Evolutionary conservation across 2,329 filamentous ascomycete genomes (phyloP), one percentile per base, ranked within the genome.

Genomic region (Fonsecaea pedrosoi): DNA sequence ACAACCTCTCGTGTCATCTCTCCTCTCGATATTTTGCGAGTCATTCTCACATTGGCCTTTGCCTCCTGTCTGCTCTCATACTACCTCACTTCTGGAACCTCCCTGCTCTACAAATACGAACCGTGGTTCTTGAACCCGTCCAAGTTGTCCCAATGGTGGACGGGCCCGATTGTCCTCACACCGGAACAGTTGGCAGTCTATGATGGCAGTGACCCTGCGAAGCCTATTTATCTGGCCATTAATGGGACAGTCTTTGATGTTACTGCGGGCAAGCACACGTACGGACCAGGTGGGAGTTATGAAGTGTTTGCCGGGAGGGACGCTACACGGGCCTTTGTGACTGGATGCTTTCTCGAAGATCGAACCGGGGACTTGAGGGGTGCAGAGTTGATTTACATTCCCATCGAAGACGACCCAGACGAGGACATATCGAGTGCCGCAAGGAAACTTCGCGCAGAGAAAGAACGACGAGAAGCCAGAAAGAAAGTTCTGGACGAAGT

Each of bases 321-420:
- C 79, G 94, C 94, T 38, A 88, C 91, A 13, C 90, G 95, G 57
- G 92, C 90, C 21, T 99, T 93, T 78, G 89, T 99, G 9, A 98
- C 95, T 1, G 92, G 92, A 18, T 99, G 95, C 79, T 99, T 99
- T 81, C 82, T 87, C 45, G 90, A 92, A 70, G 95, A 99, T 82
- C 83, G 89, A 37, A 95, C 89, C 1, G 85, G 91, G 3, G 95
- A 99, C 80, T 81, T 97, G 77, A 87, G 91, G 68, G 95, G 95
- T 54, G 90, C 92, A 4, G 95, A 98, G 81, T 86, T 89, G 70
- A 95, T 96, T 86, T 98, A 88, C 79, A 78, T 89, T 1, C 86
- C 87, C 0, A 77, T 94, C 8, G 84, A 90, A 32, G 90, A 94
- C 37, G 90, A 94, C 40, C 81, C 85, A 18, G 83, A 82, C 12